A percentile compares a stretch with the other conserved stretches of the same genome.
Conservation (phyloP, 768 basidiomycete genomes). For the Kwoniella europaea region DNA sequence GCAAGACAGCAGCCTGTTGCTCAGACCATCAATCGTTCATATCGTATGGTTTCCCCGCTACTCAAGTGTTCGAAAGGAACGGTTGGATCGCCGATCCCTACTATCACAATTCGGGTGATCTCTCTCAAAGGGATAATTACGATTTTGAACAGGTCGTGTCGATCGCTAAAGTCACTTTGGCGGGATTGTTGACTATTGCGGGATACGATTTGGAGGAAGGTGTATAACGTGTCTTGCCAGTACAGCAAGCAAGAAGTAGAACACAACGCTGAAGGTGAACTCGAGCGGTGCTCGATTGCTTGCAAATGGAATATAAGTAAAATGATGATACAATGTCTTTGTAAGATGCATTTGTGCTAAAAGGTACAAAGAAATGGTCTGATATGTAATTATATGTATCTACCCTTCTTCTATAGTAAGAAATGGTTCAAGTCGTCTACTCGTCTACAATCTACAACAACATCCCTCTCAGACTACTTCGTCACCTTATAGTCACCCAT, state of each 20-base stretch:
- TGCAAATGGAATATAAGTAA: neutral
- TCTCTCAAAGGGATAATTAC: constrained; percentile 78
- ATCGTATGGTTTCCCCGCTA: constrained; percentile 80
- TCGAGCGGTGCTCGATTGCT: too few relatives aligned
- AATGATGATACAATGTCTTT: neutral
- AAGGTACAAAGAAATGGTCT: constrained; percentile 13
- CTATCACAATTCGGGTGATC: constrained; percentile 66
- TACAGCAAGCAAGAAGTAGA: neutral
- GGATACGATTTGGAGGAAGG: constrained; percentile 55
- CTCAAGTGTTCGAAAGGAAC: constrained; percentile 84
- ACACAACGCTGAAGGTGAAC: too few relatives aligned
- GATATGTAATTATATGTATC: neutral
- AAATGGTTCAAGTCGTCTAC: neutral
- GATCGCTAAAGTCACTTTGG: constrained; percentile 87
- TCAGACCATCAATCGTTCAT: constrained; percentile 78
- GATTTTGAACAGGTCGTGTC: constrained; percentile 79
- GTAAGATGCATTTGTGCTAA: constrained; percentile 18
- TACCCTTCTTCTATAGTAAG: constrained; percentile 5
- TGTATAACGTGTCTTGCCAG: neutral
- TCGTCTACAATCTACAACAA: constrained; percentile 12
- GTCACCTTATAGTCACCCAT: constrained; percentile 1
- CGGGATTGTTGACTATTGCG: constrained; percentile 72
- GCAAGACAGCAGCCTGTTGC: constrained; percentile 72
- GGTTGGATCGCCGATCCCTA: constrained; percentile 71
- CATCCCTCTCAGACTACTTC: neutral